Conservation (phyloP, 352 stramenopile genomes). For the Pythium rishiriense region DNA sequence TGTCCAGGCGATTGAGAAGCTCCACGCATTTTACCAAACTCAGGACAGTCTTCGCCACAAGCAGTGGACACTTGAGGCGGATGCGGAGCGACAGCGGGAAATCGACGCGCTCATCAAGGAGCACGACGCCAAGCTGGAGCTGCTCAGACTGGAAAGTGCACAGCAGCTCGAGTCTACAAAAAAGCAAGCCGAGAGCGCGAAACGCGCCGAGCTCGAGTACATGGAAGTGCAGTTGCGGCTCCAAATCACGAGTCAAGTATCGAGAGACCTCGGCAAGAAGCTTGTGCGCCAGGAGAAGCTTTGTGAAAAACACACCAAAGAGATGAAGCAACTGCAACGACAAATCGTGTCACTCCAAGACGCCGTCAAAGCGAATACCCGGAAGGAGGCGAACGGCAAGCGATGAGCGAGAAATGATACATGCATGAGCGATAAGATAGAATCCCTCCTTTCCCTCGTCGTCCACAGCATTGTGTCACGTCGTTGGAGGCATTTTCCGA, state of each 20-base stretch:
- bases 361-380: not conserved
- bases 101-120: constrained; percentile 16
- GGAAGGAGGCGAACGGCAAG: not conserved
- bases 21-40: constrained; percentile 33
- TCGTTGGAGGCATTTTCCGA: not conserved
- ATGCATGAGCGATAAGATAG: constrained; percentile 1
- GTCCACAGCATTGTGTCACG: not conserved
- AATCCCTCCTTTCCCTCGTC: too few relatives aligned
- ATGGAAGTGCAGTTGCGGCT: constrained; percentile 37
- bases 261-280: constrained; percentile 29
- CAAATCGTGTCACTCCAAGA: constrained; percentile 17
- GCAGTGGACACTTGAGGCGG: constrained; percentile 31
- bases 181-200: constrained; percentile 32
- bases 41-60: constrained; percentile 39
- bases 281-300: constrained; percentile 23
- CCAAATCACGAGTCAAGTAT: constrained; percentile 38
- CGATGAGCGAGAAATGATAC: not conserved
- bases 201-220: constrained; percentile 41
- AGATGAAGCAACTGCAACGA: constrained; percentile 21
- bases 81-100: constrained; percentile 29
- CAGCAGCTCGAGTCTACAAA: constrained; percentile 30
- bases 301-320: constrained; percentile 18
- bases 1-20: constrained; percentile 29
- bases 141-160: constrained; percentile 31
- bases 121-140: constrained; percentile 20